Conservation (phyloP, 2,329 filamentous ascomycete genomes). For the Leptographium radiaticola region DNA sequence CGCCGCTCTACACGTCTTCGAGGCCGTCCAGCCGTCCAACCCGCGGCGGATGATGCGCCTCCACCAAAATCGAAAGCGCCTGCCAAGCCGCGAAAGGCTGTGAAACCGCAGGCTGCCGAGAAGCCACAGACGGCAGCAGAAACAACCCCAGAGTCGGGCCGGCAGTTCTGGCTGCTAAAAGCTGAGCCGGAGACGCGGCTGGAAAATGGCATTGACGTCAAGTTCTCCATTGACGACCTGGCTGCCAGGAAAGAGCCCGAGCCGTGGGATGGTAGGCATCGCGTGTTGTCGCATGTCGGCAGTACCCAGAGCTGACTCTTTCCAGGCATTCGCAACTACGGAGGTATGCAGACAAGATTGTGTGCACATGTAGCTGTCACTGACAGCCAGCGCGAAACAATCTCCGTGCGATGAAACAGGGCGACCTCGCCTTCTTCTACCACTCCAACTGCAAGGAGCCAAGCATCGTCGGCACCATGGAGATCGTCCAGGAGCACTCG, state of each 20-base stretch:
- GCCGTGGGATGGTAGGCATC: conserved; percentile 68
- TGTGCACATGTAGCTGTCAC: no score
- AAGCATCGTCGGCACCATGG: conserved; percentile 78
- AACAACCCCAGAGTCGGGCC: conserved; percentile 3
- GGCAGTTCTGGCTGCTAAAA: conserved; percentile 67
- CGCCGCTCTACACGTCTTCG: conserved; percentile 2
- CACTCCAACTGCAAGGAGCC: conserved; percentile 88
- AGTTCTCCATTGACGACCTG: conserved; percentile 89
- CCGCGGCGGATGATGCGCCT: neutral
- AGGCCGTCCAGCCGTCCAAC: neutral
- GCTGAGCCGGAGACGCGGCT: conserved; percentile 77
- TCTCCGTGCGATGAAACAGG: conserved; percentile 78
- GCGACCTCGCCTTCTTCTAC: conserved; percentile 93
- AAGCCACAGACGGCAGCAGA: neutral
- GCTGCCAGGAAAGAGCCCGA: conserved; percentile 61
- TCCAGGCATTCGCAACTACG: conserved; percentile 38
- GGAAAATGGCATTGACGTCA: conserved; percentile 78
- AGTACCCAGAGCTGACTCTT: neutral
- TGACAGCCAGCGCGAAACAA: conserved; percentile 59
- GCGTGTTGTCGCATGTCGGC: neutral
- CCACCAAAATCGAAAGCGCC: neutral
- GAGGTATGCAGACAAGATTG: conserved; percentile 19
- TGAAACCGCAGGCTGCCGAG: neutral
- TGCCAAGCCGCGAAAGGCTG: neutral
- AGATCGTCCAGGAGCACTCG: conserved; percentile 73